These are phyloP conservation scores for Saccharomycopsis sp. DNA, from an alignment of 805 yeast species.

Conservation along the genomic window DNA sequence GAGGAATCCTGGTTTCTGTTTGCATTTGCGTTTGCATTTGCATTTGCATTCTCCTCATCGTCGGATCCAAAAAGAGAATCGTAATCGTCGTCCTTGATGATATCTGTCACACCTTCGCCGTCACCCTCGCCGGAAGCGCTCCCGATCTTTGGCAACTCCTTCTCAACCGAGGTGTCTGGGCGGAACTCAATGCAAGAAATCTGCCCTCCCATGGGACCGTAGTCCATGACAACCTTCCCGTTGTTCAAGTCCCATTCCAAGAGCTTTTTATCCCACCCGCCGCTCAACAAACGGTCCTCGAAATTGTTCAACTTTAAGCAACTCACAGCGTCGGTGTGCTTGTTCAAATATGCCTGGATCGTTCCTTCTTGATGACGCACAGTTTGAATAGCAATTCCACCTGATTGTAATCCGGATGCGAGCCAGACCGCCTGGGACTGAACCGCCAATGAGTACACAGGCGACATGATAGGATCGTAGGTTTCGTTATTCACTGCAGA, in stretches of 20 bases:
- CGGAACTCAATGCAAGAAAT: slow-evolving; percentile 66
- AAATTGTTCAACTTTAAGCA: slow-evolving; percentile 51
- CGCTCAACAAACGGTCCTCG: slow-evolving; percentile 64
- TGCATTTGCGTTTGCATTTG: slow-evolving; percentile 10
- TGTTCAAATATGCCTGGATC: slow-evolving; percentile 64
- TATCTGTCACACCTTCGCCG: slow-evolving; percentile 26
- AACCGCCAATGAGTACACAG: slow-evolving; percentile 80
- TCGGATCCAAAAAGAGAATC: slow-evolving; percentile 55
- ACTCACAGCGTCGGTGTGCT: slow-evolving; percentile 70
- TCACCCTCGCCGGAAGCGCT: slow-evolving; percentile 23
- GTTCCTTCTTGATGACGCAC: slow-evolving; percentile 76
- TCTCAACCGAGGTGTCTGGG: slow-evolving; percentile 45
- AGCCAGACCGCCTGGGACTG: slow-evolving; percentile 81
- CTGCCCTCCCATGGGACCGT: slow-evolving; percentile 61
- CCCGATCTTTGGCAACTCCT: slow-evolving; percentile 21
- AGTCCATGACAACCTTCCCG: slow-evolving; percentile 46
- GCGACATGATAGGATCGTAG: slow-evolving; percentile 55
- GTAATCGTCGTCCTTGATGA: slow-evolving; percentile 35
- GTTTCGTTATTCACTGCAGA: slow-evolving; percentile 26
- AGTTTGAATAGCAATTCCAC: slow-evolving; percentile 82
- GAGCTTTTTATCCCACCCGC: slow-evolving; percentile 83
- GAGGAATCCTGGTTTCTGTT: too few species aligned
- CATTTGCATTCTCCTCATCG: slow-evolving; percentile 32
- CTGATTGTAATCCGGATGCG: slow-evolving; percentile 68
- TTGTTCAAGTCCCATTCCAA: slow-evolving; percentile 80